Evolutionary conservation across 768 basidiomycete species (phyloP).

Genomic region (Auriculariales sp.): DNA sequence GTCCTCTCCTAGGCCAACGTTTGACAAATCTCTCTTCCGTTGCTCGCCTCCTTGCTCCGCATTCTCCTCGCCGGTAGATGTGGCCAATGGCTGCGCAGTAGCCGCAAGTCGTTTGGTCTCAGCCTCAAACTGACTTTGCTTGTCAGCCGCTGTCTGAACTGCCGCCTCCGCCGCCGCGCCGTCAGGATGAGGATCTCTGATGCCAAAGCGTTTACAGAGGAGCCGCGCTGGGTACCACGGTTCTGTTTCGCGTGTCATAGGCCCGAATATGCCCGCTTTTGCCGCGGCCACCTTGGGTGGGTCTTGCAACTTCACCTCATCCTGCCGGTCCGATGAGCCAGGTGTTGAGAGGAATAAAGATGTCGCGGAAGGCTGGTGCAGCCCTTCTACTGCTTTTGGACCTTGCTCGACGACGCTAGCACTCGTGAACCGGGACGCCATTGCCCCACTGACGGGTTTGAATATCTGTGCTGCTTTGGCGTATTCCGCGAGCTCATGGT

Average conservation of each 20-base stretch:
- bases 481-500: conserved; percentile 75
- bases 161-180: conserved; percentile 15
- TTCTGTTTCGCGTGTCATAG: conserved; percentile 60
- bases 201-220: conserved; percentile 86
- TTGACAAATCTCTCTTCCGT: conserved; percentile 48
- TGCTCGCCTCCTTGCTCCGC: background rate
- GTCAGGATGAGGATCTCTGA: conserved; percentile 69
- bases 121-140: conserved; percentile 10
- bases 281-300: conserved; percentile 75
- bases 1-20: conserved; percentile 86
- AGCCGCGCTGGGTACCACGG: conserved; percentile 73
- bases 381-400: conserved; percentile 47
- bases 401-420: conserved; percentile 58
- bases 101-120: conserved; percentile 9
- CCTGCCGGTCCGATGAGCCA: conserved; percentile 29
- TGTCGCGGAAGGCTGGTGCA: conserved; percentile 36
- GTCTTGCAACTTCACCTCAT: conserved; percentile 38
- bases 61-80: conserved; percentile 8
- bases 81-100: conserved; percentile 4
- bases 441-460: conserved; percentile 81
- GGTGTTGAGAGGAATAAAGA: conserved; percentile 9
- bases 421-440: conserved; percentile 88
- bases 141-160: conserved; percentile 19
- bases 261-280: conserved; percentile 77
- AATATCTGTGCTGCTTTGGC: conserved; percentile 79